Percentiles rank a stretch among this genome's conserved stretches.
phyloP scores from a whole-genome alignment of 2,329 filamentous ascomycete genomes.

The Clonostachys rosea region DNA sequence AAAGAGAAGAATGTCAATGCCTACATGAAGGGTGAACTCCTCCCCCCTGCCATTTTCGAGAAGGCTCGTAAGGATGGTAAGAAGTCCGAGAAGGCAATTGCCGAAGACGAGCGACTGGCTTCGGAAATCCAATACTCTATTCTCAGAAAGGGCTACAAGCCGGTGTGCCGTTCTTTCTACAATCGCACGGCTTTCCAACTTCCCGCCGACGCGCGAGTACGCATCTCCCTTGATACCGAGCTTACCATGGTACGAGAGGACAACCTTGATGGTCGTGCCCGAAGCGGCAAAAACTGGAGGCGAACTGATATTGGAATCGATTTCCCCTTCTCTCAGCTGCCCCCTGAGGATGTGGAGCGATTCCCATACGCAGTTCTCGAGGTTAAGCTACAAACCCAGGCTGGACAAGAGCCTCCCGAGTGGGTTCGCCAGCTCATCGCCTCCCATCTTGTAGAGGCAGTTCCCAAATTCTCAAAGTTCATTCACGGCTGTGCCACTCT shows the following conservation, averaged over 20 bases:
- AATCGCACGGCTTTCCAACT: conserved; percentile 97
- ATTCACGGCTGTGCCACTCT: conserved; percentile 90
- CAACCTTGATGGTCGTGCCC: conserved; percentile 75
- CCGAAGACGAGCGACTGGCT: conserved; percentile 83
- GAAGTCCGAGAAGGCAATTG: conserved; percentile 87
- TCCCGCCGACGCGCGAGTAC: conserved; percentile 90
- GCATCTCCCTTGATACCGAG: conserved; percentile 95
- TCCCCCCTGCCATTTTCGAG: conserved; percentile 86
- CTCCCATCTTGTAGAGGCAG: conserved; percentile 95
- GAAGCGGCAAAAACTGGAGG: conserved; percentile 87
- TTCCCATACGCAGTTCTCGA: conserved; percentile 97
- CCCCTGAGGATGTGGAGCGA: conserved; percentile 76
- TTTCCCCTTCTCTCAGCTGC: conserved; percentile 86
- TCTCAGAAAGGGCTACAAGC: conserved; percentile 78
- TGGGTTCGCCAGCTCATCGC: conserved; percentile 94
- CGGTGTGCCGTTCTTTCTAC: conserved; percentile 94
- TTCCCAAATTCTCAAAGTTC: conserved; percentile 99
- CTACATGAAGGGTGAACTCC: conserved; percentile 79
- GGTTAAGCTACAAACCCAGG: conserved; percentile 95
- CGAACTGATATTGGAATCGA: conserved; percentile 97
- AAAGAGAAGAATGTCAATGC: conserved; percentile 98
- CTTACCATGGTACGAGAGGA: conserved; percentile 94
- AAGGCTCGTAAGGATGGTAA: conserved; percentile 95
- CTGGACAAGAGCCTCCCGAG: conserved; percentile 89
- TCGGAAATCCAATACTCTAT: conserved; percentile 92